A percentile compares a stretch with the other conserved stretches of the same genome.
Evolutionary conservation across 306 rosid genomes (phyloP).

Genomic region (Notholithocarpus densiflorus): DNA sequence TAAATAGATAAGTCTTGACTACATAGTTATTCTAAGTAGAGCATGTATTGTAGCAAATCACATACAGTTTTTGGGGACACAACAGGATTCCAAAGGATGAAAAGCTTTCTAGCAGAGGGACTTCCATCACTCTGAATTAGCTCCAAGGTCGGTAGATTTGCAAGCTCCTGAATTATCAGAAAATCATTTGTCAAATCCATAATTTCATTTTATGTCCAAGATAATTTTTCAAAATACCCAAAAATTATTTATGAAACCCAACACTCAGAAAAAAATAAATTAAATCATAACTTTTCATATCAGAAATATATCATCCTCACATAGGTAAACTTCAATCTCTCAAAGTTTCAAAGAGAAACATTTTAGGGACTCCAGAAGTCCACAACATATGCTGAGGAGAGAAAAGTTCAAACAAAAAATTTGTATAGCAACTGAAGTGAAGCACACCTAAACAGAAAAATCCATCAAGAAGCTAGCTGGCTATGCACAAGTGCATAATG

Average conservation of each 20-base stretch:
- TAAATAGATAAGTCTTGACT: conserved; percentile 15
- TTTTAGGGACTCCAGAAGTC: background rate
- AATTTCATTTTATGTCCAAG: background rate
- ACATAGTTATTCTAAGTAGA: background rate
- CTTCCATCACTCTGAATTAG: conserved; percentile 93
- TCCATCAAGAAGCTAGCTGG: background rate
- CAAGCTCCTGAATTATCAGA: conserved; percentile 67
- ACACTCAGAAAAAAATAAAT: background rate
- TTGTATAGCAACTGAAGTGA: background rate
- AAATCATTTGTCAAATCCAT: background rate
- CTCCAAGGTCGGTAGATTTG: conserved; percentile 67
- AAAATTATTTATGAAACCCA: background rate
- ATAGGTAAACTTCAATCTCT: background rate
- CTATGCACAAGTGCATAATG: background rate
- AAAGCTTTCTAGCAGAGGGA: conserved; percentile 81
- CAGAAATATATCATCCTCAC: too few species aligned
- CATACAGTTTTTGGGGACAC: conserved; percentile 40
- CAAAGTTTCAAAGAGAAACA: background rate
- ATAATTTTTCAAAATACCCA: background rate
- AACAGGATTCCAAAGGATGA: conserved; percentile 86
- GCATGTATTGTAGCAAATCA: conserved; percentile 16
- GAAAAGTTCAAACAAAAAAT: background rate
- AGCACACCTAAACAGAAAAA: background rate
- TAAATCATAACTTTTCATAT: too few species aligned
- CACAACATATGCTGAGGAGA: background rate